phyloP scores from a whole-genome alignment of 2,329 filamentous ascomycete species.

The Penicillium sp. region DNA sequence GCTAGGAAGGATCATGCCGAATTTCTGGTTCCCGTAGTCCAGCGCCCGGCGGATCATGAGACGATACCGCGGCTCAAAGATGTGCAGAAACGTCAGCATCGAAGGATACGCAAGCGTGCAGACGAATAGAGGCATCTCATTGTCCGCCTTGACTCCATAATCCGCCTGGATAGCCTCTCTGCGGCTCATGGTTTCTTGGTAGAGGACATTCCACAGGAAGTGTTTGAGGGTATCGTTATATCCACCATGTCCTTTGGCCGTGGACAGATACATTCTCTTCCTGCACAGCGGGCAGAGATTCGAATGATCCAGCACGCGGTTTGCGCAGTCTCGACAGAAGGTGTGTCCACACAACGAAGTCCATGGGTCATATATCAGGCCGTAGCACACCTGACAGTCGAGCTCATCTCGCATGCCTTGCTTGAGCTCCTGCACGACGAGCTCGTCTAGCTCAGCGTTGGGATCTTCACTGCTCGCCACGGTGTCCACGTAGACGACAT shows the following conservation, averaged over 20 bases:
- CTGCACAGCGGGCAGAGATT: slow-evolving; percentile 78
- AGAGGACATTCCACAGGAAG: slow-evolving; percentile 66
- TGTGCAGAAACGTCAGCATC: slow-evolving; percentile 80
- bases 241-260: slow-evolving; percentile 47
- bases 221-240: slow-evolving; percentile 61
- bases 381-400: slow-evolving; percentile 86
- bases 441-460: slow-evolving; percentile 35
- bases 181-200: slow-evolving; percentile 59
- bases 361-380: slow-evolving; percentile 72
- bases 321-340: slow-evolving; percentile 76
- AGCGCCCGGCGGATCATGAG: slow-evolving; percentile 81
- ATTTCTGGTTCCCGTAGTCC: slow-evolving; percentile 64
- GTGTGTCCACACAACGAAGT: slow-evolving; percentile 88
- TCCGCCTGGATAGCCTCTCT: slow-evolving; percentile 56
- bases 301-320: slow-evolving; percentile 71
- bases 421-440: slow-evolving; percentile 56
- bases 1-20: slow-evolving; percentile 80
- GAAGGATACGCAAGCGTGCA: slow-evolving; percentile 77
- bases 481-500: slow-evolving; percentile 47
- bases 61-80: slow-evolving; percentile 90
- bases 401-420: slow-evolving; percentile 64
- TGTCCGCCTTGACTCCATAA: slow-evolving; percentile 49
- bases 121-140: slow-evolving; percentile 69
- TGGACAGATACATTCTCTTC: slow-evolving; percentile 54
- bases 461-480: slow-evolving; percentile 19